A percentile compares a stretch with the other conserved stretches of the same genome.
phyloP scores from a whole-genome alignment of 148 eudicot species.

The Rhododendron kiyosumense region DNA sequence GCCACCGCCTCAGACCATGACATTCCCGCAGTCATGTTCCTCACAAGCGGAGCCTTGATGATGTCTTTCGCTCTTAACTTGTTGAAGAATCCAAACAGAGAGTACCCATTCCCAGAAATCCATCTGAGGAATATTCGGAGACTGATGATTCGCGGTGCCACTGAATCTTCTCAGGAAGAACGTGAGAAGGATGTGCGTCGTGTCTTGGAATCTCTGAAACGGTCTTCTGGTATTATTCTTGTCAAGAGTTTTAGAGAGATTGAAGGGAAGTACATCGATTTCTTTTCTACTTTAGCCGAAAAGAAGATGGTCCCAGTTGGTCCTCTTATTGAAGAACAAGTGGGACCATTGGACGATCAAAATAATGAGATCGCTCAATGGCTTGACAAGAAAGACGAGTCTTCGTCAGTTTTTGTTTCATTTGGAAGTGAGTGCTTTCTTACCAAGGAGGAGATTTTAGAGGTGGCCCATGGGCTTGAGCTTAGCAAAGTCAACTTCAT shows the following conservation, averaged over 20 bases:
- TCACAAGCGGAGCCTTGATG: constrained; percentile 9
- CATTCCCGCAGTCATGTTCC: constrained; percentile 21
- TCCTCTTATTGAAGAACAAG: constrained; percentile 4
- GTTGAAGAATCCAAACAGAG: not conserved
- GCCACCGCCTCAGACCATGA: not conserved
- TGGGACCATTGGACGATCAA: not conserved
- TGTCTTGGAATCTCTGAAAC: not conserved
- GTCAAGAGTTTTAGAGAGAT: constrained; percentile 12
- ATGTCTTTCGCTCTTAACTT: not conserved
- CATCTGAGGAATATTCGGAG: constrained; percentile 3
- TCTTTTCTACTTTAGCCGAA: not conserved
- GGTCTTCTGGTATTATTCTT: constrained; percentile 5
- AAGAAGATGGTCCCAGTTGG: constrained; percentile 25
- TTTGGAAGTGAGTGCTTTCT: constrained; percentile 31
- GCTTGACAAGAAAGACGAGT: constrained; percentile 17
- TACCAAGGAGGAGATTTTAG: constrained; percentile 18
- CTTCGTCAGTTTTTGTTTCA: constrained; percentile 18
- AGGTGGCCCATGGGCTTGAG: constrained; percentile 27
- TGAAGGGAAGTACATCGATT: constrained; percentile 22
- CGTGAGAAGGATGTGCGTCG: not conserved
- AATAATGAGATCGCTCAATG: constrained; percentile 11
- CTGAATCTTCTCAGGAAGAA: too few relatives aligned
- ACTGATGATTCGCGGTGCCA: not conserved
- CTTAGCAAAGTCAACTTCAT: constrained; percentile 21
- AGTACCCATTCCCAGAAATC: constrained; percentile 15